Percentiles rank a stretch among this genome's conserved stretches.
These are phyloP conservation scores for Thinopyrum obtusiflorum DNA, from an alignment of 202 grass and related monocot genomes.

Conservation along the genomic window DNA sequence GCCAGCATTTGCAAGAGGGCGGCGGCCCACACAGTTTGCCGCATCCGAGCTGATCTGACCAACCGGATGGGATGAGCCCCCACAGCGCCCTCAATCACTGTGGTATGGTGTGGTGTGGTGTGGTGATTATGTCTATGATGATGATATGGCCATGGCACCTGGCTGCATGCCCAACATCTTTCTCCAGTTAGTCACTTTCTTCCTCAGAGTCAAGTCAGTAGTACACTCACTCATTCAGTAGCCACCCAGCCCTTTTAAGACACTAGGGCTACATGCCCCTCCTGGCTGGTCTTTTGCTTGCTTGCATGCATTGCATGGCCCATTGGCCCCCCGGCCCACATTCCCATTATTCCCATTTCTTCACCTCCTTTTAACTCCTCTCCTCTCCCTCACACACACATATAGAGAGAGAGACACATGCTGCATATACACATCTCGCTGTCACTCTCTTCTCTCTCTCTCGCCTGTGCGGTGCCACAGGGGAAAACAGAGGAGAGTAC, in stretches of 20 bases:
- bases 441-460: background rate
- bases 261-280: slow-evolving; percentile 12
- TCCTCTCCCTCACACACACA: background rate
- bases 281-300: slow-evolving; percentile 8
- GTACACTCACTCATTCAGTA: slow-evolving; percentile 19
- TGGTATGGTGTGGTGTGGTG: slow-evolving; percentile 16
- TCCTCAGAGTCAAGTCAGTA: slow-evolving; percentile 36
- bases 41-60: slow-evolving; percentile 26
- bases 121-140: slow-evolving; percentile 34
- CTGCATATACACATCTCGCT: background rate
- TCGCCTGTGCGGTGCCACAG: slow-evolving; percentile 11
- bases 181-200: slow-evolving; percentile 69
- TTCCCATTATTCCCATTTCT: background rate
- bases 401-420: background rate
- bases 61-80: background rate
- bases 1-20: background rate
- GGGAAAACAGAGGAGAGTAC: slow-evolving; percentile 41
- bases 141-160: slow-evolving; percentile 35
- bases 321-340: background rate
- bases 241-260: slow-evolving; percentile 41
- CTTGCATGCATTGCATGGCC: slow-evolving; percentile 18
- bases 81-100: slow-evolving; percentile 27
- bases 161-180: slow-evolving; percentile 45
- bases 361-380: background rate
- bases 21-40: slow-evolving; percentile 30